These are phyloP conservation scores for Tanozyma kutaoensis DNA, from an alignment of 805 yeast genomes.

Conservation along the genomic window DNA sequence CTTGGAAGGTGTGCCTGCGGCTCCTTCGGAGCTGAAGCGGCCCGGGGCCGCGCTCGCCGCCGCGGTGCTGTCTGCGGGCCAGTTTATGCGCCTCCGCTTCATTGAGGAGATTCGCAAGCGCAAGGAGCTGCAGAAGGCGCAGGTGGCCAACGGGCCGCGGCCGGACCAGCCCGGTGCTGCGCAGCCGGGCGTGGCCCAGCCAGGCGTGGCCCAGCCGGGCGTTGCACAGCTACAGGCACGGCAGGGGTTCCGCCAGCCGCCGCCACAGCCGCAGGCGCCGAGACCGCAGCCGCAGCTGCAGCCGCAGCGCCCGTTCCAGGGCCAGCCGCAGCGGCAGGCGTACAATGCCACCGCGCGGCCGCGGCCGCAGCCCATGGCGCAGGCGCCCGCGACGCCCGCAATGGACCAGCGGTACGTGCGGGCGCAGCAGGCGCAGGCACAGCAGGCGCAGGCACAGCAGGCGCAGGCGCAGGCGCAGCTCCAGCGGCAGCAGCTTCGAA, in stretches of 20 bases:
- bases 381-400: background rate
- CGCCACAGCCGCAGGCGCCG: too few species aligned
- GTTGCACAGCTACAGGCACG: too few species aligned
- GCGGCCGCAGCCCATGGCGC: too few species aligned
- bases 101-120: slow-evolving; percentile 77
- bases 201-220: too few species aligned
- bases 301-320: too few species aligned
- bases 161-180: slow-evolving; percentile 24
- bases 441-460: background rate
- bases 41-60: slow-evolving; percentile 2
- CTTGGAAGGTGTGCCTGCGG: too few species aligned
- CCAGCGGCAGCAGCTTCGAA: background rate
- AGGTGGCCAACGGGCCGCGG: slow-evolving; percentile 24
- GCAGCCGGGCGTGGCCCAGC: too few species aligned
- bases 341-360: too few species aligned
- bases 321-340: too few species aligned
- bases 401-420: background rate
- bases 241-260: too few species aligned
- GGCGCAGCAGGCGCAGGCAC: background rate
- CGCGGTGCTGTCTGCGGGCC: slow-evolving; percentile 15
- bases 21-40: too few species aligned
- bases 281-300: too few species aligned
- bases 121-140: slow-evolving; percentile 31
- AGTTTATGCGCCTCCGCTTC: slow-evolving; percentile 77
- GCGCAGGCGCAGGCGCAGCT: background rate